Base-by-base conservation (phyloP, 768 basidiomycete species). In the Leccinum uliginosum region DNA sequence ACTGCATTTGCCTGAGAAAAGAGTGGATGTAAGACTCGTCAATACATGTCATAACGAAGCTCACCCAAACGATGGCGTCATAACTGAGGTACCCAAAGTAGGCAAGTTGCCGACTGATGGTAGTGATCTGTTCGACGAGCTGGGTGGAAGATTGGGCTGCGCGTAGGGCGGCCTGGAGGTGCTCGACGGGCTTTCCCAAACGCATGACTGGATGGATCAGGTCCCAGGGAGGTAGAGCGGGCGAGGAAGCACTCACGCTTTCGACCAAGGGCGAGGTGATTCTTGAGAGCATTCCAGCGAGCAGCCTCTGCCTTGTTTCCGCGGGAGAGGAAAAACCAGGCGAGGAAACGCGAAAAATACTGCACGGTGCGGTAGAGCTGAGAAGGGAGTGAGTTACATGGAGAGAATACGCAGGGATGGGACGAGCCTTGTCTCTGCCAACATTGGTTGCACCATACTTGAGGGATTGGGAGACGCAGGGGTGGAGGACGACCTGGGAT, bases 151-250 rank as follows among this genome's bases (percentile, higher is more conserved):
- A 68, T 26, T 85, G 72, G 3, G 84, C 75, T 19, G 89, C 86
- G 51, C 86, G 86, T 46, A 97, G 75, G 29, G 92, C 94, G 1
- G 92, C 84, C 70, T 98, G 96, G 6, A 95, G 77, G 73, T 97
- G 93, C 68, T 99, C 97, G 60, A 95, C 64, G 8, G 94, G 93
- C 73, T 98, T 96, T 63, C 93, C 93, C 53, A 99, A 77, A 15
- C 97, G 85, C 80, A 98, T 78, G 35, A 97, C 96, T 98, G 10
- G 50, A 17, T 14, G 3, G 47, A 46, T 63, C 3, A 58, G 63
- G 17, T 14, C 24, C 30, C 38, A 8, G 45, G 11, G 27, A 14
- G 3, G 12, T 15, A 6, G 51, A 27, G 19, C 4, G 43, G 10
- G 9, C 8, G 24, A 12, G 27, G 30, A 23, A 17, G 35, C 3